Percentiles rank a stretch among this genome's conserved stretches.
These are phyloP conservation scores for Aspergillus carlsbadensis DNA, from an alignment of 495 filamentous ascomycete genomes.

Conservation along the genomic window DNA sequence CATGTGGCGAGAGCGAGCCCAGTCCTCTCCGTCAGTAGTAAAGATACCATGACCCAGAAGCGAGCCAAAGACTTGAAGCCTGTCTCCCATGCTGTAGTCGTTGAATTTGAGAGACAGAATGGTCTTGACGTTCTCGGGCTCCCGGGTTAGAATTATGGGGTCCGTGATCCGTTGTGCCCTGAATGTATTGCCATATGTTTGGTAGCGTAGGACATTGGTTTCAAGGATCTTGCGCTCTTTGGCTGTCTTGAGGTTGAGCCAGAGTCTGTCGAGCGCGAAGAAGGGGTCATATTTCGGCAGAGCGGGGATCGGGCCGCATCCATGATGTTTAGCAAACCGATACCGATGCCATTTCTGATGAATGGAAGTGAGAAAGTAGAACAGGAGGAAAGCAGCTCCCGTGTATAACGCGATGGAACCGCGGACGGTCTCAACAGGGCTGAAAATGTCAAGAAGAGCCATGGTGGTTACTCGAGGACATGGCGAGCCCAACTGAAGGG, in stretches of 20 bases:
- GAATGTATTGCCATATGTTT: slow-evolving; percentile 17
- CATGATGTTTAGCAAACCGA: slow-evolving; percentile 16
- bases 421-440: background rate
- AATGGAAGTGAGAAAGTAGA: slow-evolving; percentile 13
- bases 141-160: slow-evolving; percentile 21
- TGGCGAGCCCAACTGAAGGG: no score
- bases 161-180: slow-evolving; percentile 12
- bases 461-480: background rate
- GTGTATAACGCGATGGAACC: slow-evolving; percentile 10
- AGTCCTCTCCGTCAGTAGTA: slow-evolving; percentile 58
- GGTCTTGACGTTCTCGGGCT: slow-evolving; percentile 38
- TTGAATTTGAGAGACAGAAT: slow-evolving; percentile 73
- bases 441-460: background rate
- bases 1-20: slow-evolving; percentile 51
- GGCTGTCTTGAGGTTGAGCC: slow-evolving; percentile 1
- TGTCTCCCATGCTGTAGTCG: slow-evolving; percentile 48
- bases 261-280: slow-evolving; percentile 17
- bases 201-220: slow-evolving; percentile 6
- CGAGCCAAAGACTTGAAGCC: slow-evolving; percentile 31
- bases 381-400: slow-evolving; percentile 4
- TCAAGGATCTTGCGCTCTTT: slow-evolving; percentile 19
- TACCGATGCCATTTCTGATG: slow-evolving; percentile 17
- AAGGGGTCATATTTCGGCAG: slow-evolving; percentile 8
- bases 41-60: slow-evolving; percentile 60
- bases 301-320: slow-evolving; percentile 11